Percentiles rank a stretch among this genome's conserved stretches.
These are phyloP conservation scores for Lophium mytilinum DNA, from an alignment of 495 filamentous ascomycete genomes.

Conservation along the genomic window DNA sequence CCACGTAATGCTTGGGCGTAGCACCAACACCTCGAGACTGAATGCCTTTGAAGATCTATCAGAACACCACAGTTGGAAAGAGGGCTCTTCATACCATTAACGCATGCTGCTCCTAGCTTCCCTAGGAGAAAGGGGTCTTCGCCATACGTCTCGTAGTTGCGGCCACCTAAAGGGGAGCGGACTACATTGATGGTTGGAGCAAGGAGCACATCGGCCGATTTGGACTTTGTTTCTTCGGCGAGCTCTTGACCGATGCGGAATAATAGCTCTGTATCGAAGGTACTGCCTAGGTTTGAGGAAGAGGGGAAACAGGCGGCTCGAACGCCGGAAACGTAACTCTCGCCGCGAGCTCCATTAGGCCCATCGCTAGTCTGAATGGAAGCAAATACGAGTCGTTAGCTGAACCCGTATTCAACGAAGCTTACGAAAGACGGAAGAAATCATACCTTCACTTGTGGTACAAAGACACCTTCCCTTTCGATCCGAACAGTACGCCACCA, in stretches of 20 bases:
- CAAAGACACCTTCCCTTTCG: too few relatives aligned
- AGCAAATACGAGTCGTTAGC: too few relatives aligned
- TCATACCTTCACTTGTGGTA: too few relatives aligned
- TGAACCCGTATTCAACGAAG: too few relatives aligned
- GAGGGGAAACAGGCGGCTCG: slow-evolving; percentile 12
- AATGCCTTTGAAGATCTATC: too few relatives aligned
- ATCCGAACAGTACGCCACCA: too few relatives aligned
- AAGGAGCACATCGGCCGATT: slow-evolving; percentile 61
- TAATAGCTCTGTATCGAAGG: slow-evolving; percentile 58
- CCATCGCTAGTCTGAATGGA: slow-evolving; percentile 6
- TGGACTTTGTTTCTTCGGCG: slow-evolving; percentile 61
- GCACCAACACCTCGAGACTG: slow-evolving; percentile 61
- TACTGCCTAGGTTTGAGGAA: slow-evolving; percentile 57
- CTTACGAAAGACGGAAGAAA: too few relatives aligned
- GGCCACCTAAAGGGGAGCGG: slow-evolving; percentile 62
- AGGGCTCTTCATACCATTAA: slow-evolving; percentile 62
- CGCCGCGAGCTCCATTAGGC: slow-evolving; percentile 12
- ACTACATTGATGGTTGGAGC: slow-evolving; percentile 74
- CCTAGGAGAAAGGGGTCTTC: slow-evolving; percentile 70
- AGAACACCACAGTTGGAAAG: too few relatives aligned
- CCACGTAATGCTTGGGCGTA: slow-evolving; percentile 71
- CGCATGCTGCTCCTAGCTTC: slow-evolving; percentile 53
- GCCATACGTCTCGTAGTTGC: slow-evolving; percentile 71
- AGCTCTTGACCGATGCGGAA: slow-evolving; percentile 51
- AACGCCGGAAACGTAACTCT: slow-evolving; percentile 2